Evolutionary conservation across 129 eudicot species (phyloP), one percentile per base, ranked within the genome.

Genomic region (Heracleum sosnowskyi): DNA sequence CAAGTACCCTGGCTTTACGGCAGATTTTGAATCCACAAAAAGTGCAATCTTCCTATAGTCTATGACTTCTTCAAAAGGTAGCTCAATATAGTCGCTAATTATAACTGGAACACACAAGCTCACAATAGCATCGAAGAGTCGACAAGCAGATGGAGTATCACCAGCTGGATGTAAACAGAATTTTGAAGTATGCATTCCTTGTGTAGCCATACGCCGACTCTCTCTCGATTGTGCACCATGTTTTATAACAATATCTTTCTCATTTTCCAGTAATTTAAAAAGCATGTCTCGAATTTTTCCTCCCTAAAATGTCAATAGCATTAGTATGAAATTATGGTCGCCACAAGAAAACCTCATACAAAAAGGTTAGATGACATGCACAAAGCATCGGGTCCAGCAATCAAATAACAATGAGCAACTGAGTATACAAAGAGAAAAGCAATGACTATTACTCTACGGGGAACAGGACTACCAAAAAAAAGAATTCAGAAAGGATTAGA

Each of bases 131-230:
- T 95, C 98, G 86, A 95, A 95, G 74, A 95, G 97, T 42, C 98
- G 88, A 79, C 97, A 92, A 20, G 97, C 98, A 22, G 98, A 95
- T 39, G 98, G 98, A 69, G 98, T 95, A 85, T 95, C 98, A 11
- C 98, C 98, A 86, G 98, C 98, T 26, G 97, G 98, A 91, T 95
- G 98, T 76, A 95, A 85, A 85, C 98, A 95, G 76, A 95, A 95
- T 69, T 85, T 95, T 31, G 98, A 95, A 18, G 87, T 87, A 82
- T 95, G 98, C 98, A 95, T 95, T 79, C 98, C 98, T 78, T 87
- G 96, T 28, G 97, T 74, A 78, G 98, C 98, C 82, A 85, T 86
- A 75, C 98, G 93, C 5, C 98, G 93, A 81, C 96, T 95, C 88
- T 88, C 97, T 78, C 98, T 87, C 11, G 98, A 95, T 75, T 95